Conservation (phyloP, 306 rosid genomes). For the Pachyrhizus erosus region DNA sequence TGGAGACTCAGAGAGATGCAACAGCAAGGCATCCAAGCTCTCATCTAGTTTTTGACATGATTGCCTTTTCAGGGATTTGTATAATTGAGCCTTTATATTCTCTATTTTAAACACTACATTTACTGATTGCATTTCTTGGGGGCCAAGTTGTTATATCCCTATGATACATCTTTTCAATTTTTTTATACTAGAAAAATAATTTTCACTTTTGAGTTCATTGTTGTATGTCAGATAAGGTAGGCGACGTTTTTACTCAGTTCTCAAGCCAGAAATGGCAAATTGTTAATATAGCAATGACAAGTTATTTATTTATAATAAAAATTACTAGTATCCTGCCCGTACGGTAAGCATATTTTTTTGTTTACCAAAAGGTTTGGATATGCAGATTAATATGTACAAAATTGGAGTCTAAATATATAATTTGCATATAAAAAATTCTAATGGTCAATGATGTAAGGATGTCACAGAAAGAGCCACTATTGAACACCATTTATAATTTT, state of each 20-base stretch:
- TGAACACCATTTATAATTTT: background rate
- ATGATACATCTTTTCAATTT: background rate
- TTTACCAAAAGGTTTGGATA: background rate
- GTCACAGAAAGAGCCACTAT: background rate
- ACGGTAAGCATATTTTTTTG: background rate
- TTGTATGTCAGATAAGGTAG: constrained; percentile 27
- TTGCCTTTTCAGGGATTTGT: constrained; percentile 43
- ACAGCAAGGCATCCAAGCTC: constrained; percentile 77
- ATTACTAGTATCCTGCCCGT: background rate
- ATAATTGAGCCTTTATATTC: constrained; percentile 36
- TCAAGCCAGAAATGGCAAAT: constrained; percentile 1
- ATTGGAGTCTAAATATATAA: background rate
- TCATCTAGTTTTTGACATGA: constrained; percentile 57
- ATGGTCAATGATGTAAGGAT: background rate
- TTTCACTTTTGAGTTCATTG: constrained; percentile 25
- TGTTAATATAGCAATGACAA: constrained; percentile 19
- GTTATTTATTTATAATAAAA: background rate
- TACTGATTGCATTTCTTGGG: constrained; percentile 12
- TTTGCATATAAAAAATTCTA: background rate
- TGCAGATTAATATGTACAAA: background rate
- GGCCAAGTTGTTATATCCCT: constrained; percentile 20
- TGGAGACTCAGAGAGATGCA: constrained; percentile 93
- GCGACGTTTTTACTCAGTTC: background rate
- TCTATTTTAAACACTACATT: background rate
- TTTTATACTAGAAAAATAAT: background rate